These are phyloP conservation scores for Fusarium ramigenum DNA, from an alignment of 2,329 filamentous ascomycete genomes.

Conservation along the genomic window DNA sequence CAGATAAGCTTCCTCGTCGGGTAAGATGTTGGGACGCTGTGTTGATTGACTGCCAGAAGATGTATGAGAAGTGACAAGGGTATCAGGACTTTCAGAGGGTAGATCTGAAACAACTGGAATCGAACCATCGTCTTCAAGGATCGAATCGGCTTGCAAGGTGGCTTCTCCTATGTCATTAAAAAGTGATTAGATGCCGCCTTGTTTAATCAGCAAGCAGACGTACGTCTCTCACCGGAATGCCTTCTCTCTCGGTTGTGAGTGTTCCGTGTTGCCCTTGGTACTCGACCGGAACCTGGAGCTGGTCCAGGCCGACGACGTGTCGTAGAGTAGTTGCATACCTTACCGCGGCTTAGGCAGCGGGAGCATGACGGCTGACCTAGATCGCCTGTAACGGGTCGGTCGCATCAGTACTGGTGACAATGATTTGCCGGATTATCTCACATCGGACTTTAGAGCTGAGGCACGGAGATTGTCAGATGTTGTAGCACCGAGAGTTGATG, in stretches of 20 bases:
- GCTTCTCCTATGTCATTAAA: accelerated
- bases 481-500: too few species aligned
- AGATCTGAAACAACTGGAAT: background rate
- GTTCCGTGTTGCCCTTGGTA: background rate
- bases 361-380: background rate
- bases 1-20: background rate
- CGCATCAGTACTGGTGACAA: background rate
- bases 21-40: background rate
- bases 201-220: accelerated
- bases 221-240: background rate
- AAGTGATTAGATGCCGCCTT: background rate
- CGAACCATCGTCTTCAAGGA: too few species aligned
- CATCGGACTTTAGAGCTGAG: background rate
- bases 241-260: background rate
- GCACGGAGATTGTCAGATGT: background rate
- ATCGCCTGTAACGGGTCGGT: background rate
- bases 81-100: background rate
- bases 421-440: background rate
- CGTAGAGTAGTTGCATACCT: background rate
- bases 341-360: background rate
- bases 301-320: background rate
- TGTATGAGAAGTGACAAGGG: background rate
- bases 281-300: background rate
- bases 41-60: background rate
- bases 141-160: too few species aligned